Evolutionary conservation across 2,329 filamentous ascomycete species (phyloP).

Genomic region (Chrysoporthe puriensis): DNA sequence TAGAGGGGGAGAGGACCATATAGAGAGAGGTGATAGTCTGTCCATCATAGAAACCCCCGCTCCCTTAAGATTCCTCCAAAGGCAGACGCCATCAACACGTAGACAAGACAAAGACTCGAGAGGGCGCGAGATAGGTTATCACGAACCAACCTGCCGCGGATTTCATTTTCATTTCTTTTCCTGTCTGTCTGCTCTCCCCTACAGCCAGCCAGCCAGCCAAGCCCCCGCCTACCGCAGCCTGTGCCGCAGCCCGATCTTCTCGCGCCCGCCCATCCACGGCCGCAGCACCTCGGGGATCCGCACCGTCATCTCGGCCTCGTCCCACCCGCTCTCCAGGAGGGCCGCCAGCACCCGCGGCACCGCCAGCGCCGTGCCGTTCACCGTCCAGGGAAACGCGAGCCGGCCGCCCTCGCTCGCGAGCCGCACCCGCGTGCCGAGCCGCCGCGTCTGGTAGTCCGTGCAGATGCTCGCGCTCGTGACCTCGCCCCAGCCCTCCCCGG

Average conservation of each 20-base stretch:
- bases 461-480: conserved; percentile 89
- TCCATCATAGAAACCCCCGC: too few species aligned
- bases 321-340: conserved; percentile 88
- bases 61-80: too few species aligned
- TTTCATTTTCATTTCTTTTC: not conserved
- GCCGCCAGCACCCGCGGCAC: conserved; percentile 89
- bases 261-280: conserved; percentile 80
- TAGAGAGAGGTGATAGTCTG: too few species aligned
- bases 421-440: conserved; percentile 76
- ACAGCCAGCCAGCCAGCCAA: not conserved
- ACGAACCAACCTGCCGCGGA: too few species aligned
- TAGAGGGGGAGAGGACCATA: too few species aligned
- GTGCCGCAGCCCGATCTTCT: conserved; percentile 60
- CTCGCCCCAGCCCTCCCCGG: conserved; percentile 83
- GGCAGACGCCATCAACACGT: too few species aligned
- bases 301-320: conserved; percentile 69
- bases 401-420: conserved; percentile 48
- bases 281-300: conserved; percentile 77
- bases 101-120: too few species aligned
- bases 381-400: conserved; percentile 79
- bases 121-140: too few species aligned
- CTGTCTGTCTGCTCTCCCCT: too few species aligned
- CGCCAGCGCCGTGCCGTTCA: conserved; percentile 93
- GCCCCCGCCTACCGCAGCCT: conserved; percentile 30
- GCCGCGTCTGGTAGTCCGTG: conserved; percentile 89